Percentiles rank a stretch among this genome's conserved stretches.
Evolutionary conservation across 306 rosid species (phyloP).

Genomic region (Gillenia trifoliata): DNA sequence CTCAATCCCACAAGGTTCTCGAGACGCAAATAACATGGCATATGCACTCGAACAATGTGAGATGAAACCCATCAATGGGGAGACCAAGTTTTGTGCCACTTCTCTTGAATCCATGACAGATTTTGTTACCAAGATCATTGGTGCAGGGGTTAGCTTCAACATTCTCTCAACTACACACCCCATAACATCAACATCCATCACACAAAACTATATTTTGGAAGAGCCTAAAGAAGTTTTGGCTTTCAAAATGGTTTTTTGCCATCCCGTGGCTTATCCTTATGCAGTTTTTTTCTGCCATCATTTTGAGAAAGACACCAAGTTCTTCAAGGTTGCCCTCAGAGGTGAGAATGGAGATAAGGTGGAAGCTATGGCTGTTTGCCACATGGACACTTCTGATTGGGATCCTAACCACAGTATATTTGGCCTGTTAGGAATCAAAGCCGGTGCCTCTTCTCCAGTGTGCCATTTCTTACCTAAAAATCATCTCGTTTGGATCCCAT

Average conservation of each 20-base stretch:
- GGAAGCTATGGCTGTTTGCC: conserved; percentile 51
- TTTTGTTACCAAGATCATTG: conserved; percentile 28
- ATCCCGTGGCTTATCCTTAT: conserved; percentile 47
- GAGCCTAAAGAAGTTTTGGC: conserved; percentile 39
- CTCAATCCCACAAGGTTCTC: conserved; percentile 37
- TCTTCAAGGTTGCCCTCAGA: conserved; percentile 43
- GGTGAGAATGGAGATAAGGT: conserved; percentile 45
- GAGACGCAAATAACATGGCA: conserved; percentile 35
- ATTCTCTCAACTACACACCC: conserved; percentile 42
- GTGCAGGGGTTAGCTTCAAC: conserved; percentile 10
- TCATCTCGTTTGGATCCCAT: conserved; percentile 57
- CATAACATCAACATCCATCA: conserved; percentile 12
- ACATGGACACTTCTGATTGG: conserved; percentile 60
- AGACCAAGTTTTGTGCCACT: conserved; percentile 47
- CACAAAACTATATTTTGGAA: conserved; percentile 39
- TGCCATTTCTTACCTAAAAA: conserved; percentile 54
- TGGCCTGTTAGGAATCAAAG: conserved; percentile 25
- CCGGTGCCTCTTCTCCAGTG: conserved; percentile 37
- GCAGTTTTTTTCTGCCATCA: conserved; percentile 51
- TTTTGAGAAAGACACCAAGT: conserved; percentile 35
- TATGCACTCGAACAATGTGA: conserved; percentile 38
- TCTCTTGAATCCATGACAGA: conserved; percentile 49
- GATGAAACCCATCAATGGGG: conserved; percentile 30
- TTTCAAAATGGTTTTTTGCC: conserved; percentile 56
- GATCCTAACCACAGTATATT: conserved; percentile 31